Evolutionary conservation across 2,329 filamentous ascomycete genomes (phyloP).

Genomic region (Talaromyces sp.): DNA sequence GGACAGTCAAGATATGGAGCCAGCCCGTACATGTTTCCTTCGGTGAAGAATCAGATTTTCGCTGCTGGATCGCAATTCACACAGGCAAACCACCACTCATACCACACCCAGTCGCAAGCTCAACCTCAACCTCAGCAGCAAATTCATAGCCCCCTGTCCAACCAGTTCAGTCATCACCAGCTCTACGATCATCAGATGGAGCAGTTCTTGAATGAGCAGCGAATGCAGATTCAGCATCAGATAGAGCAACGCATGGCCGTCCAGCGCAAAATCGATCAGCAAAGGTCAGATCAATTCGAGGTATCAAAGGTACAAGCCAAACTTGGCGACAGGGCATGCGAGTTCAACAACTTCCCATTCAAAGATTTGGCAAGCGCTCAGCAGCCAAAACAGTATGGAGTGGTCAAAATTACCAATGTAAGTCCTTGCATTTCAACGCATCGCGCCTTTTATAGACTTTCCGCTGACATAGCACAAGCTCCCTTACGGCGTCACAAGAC

Average conservation of each 20-base stretch:
- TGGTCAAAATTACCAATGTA: constrained; percentile 36
- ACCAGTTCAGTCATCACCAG: background rate
- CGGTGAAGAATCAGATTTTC: background rate
- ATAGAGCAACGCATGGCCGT: background rate
- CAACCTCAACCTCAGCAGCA: background rate
- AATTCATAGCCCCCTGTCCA: background rate
- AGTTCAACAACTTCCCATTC: constrained; percentile 11
- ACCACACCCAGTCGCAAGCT: background rate
- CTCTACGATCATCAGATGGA: constrained; percentile 7
- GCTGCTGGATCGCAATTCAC: background rate
- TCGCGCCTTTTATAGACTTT: too few relatives aligned
- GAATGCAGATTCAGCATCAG: constrained; percentile 4
- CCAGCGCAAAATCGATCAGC: constrained; percentile 11
- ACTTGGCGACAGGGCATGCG: background rate
- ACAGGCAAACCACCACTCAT: background rate
- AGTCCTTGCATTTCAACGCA: constrained; percentile 16
- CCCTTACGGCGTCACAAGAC: constrained; percentile 47
- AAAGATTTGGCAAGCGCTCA: background rate
- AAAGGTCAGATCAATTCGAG: constrained; percentile 1
- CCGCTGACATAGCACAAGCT: constrained; percentile 32
- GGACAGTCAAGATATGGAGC: background rate
- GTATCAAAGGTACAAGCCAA: background rate
- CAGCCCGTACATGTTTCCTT: background rate
- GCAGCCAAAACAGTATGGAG: constrained; percentile 20
- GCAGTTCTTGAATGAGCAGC: constrained; percentile 7